Evolutionary conservation across 352 stramenopile genomes (phyloP).

Genomic region (Blastocystis sp.): DNA sequence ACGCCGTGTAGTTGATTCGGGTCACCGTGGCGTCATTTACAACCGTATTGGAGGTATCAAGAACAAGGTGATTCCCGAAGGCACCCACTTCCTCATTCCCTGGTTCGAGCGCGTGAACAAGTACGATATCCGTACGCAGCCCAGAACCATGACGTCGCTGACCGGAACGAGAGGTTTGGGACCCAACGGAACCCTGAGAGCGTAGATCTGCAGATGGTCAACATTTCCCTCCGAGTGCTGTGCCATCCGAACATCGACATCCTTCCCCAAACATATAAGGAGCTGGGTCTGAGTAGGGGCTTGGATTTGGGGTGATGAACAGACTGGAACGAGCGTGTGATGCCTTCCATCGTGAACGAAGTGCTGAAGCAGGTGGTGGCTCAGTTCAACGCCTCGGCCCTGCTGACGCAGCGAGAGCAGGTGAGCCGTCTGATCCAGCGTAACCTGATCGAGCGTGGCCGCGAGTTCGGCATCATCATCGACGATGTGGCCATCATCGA

Average conservation of each 20-base stretch:
- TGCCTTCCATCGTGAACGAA: slow-evolving; percentile 98
- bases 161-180: slow-evolving; percentile 77
- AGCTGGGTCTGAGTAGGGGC: slow-evolving; percentile 83
- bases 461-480: slow-evolving; percentile 87
- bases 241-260: slow-evolving; percentile 87
- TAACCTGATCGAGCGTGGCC: slow-evolving; percentile 81
- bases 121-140: slow-evolving; percentile 87
- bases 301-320: background rate
- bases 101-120: slow-evolving; percentile 93
- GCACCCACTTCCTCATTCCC: slow-evolving; percentile 93
- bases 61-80: slow-evolving; percentile 82
- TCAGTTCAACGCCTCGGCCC: slow-evolving; percentile 95
- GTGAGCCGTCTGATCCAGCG: slow-evolving; percentile 89
- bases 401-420: slow-evolving; percentile 97
- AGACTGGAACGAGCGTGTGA: slow-evolving; percentile 96
- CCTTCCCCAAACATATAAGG: slow-evolving; percentile 93
- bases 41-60: slow-evolving; percentile 82
- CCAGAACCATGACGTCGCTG: slow-evolving; percentile 86
- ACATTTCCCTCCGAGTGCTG: slow-evolving; percentile 95
- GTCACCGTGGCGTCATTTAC: slow-evolving; percentile 84
- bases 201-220: slow-evolving; percentile 99
- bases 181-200: background rate
- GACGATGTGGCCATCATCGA: slow-evolving; percentile 99
- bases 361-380: slow-evolving; percentile 97
- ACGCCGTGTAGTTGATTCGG: slow-evolving; percentile 75